phyloP scores from a whole-genome alignment of 805 yeast genomes.

The Kodamaea kaohsiungensis region DNA sequence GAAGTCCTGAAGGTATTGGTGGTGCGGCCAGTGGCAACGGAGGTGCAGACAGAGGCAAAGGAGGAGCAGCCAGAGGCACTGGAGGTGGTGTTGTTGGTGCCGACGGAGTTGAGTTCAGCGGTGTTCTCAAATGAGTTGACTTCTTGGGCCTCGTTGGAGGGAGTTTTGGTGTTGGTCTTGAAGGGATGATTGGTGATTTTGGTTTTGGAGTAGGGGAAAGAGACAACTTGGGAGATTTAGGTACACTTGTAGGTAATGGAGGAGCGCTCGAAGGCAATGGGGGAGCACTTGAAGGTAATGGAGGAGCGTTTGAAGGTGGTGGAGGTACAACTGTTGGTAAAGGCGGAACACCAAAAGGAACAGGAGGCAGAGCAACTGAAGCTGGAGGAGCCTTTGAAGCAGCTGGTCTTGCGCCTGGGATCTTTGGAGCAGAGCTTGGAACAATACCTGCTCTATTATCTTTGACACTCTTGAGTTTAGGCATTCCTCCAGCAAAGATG shows the following conservation, averaged over 20 bases:
- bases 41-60: constrained; percentile 16
- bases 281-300: constrained; percentile 30
- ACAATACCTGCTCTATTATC: constrained; percentile 40
- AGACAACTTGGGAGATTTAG: not conserved
- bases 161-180: constrained; percentile 28
- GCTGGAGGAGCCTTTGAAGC: constrained; percentile 13
- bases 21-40: constrained; percentile 1
- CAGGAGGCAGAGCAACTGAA: constrained; percentile 14
- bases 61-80: constrained; percentile 11
- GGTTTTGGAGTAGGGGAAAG: constrained; percentile 1
- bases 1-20: constrained; percentile 10
- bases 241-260: constrained; percentile 15
- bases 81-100: constrained; percentile 10
- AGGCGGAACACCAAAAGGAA: constrained; percentile 20
- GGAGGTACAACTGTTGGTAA: constrained; percentile 25
- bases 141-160: constrained; percentile 45
- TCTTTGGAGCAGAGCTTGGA: constrained; percentile 40
- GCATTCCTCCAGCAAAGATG: constrained; percentile 78
- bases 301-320: constrained; percentile 21
- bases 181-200: not conserved
- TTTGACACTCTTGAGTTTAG: constrained; percentile 53
- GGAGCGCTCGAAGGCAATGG: constrained; percentile 18
- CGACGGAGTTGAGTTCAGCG: constrained; percentile 11
- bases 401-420: constrained; percentile 24
- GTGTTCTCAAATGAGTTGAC: constrained; percentile 31